Conservation (phyloP, 1,284 basidiomycete species). For the Stereum hirsutum region DNA sequence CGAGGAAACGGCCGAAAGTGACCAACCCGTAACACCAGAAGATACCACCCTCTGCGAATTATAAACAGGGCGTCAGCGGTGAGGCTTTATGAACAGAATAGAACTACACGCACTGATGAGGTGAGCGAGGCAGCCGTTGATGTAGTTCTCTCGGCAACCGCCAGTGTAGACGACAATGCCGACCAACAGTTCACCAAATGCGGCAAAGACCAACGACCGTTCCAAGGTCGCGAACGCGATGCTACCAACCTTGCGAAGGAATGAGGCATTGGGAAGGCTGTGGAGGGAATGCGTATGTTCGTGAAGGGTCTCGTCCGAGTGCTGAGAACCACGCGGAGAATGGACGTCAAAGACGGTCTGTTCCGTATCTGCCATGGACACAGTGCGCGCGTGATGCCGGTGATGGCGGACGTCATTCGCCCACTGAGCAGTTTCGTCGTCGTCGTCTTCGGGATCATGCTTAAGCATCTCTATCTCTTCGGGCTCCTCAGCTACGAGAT, state of each 20-base stretch:
- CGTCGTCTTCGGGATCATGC: slow-evolving; percentile 18
- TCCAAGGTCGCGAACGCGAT: slow-evolving; percentile 46
- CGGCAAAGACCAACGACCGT: slow-evolving; percentile 58
- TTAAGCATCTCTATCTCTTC: slow-evolving; percentile 24
- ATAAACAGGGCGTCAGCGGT: slow-evolving; percentile 7
- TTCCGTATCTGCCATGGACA: slow-evolving; percentile 48
- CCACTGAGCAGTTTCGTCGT: slow-evolving; percentile 28
- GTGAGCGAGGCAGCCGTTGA: slow-evolving; percentile 87
- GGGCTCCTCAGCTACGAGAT: slow-evolving; percentile 43
- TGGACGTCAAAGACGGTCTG: slow-evolving; percentile 40
- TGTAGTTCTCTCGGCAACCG: slow-evolving; percentile 66
- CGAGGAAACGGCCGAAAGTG: slow-evolving; percentile 87
- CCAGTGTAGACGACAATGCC: slow-evolving; percentile 79
- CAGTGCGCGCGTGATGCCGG: slow-evolving; percentile 25
- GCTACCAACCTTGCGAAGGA: slow-evolving; percentile 32
- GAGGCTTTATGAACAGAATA: background rate
- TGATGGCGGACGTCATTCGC: slow-evolving; percentile 28
- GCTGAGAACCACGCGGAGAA: slow-evolving; percentile 29
- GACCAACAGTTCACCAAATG: slow-evolving; percentile 52
- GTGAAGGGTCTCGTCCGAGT: slow-evolving; percentile 63
- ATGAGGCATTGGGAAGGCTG: slow-evolving; percentile 8
- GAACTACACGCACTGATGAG: slow-evolving; percentile 67
- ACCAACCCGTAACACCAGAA: slow-evolving; percentile 90
- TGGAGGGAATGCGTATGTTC: slow-evolving; percentile 22
- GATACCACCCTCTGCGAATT: slow-evolving; percentile 65